A percentile compares a stretch with the other conserved stretches of the same genome.
phyloP scores from a whole-genome alignment of 345 rosid species.

The Odontarrhena argentea region DNA sequence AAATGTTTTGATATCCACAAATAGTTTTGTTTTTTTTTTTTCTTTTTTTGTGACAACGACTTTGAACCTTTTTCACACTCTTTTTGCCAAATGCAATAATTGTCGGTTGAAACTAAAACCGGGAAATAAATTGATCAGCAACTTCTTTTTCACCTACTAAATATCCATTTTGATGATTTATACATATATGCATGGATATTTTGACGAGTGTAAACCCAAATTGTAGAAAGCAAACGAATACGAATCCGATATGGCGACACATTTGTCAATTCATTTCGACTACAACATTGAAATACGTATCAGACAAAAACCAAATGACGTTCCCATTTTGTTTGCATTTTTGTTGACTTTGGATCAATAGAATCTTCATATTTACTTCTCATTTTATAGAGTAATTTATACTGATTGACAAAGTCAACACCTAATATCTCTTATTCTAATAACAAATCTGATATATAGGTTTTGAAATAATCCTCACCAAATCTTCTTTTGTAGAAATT shows the following conservation, averaged over 20 bases:
- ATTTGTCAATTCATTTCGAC: slow-evolving; percentile 16
- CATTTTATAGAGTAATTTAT: background rate
- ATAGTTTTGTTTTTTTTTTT: too few relatives aligned
- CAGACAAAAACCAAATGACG: background rate
- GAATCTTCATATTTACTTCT: slow-evolving; percentile 25
- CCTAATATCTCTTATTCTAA: slow-evolving; percentile 24
- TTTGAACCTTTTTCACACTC: slow-evolving; percentile 22
- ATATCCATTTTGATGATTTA: background rate
- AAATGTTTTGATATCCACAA: background rate
- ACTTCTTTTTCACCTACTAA: slow-evolving; percentile 5
- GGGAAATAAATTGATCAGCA: background rate
- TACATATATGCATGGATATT: too few relatives aligned
- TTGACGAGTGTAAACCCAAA: background rate
- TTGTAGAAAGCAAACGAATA: slow-evolving; percentile 8
- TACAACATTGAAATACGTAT: slow-evolving; percentile 3
- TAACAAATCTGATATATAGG: slow-evolving; percentile 25
- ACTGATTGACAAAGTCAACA: slow-evolving; percentile 35
- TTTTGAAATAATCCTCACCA: slow-evolving; percentile 37
- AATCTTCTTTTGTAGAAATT: slow-evolving; percentile 28
- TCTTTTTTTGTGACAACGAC: background rate
- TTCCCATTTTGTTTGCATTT: slow-evolving; percentile 32
- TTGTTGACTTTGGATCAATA: slow-evolving; percentile 35
- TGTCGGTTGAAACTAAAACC: slow-evolving; percentile 27
- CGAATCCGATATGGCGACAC: slow-evolving; percentile 11
- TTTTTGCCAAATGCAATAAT: slow-evolving; percentile 29